Percentiles rank a stretch among this genome's conserved stretches.
Evolutionary conservation across 805 yeast genomes (phyloP).

Genomic region (Pichia heedii): DNA sequence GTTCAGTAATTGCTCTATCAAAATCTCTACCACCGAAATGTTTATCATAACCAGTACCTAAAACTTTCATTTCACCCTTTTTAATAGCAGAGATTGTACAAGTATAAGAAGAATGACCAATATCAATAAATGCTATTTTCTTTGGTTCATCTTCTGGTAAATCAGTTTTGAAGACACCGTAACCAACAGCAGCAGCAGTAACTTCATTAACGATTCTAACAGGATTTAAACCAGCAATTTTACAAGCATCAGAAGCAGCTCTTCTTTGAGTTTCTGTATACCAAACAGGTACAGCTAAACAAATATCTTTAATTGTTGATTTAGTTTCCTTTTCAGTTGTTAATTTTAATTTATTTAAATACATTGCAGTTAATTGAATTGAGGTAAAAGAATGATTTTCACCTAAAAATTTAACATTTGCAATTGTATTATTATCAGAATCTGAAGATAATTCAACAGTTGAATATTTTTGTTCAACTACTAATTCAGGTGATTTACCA

Average conservation of each 20-base stretch:
- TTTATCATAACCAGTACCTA: constrained; percentile 89
- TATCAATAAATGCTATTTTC: constrained; percentile 87
- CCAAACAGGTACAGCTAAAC: constrained; percentile 95
- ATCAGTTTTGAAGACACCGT: constrained; percentile 97
- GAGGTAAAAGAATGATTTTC: constrained; percentile 72
- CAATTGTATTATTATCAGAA: constrained; percentile 67
- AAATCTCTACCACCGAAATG: constrained; percentile 98
- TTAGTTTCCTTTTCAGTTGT: constrained; percentile 77
- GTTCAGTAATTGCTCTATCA: constrained; percentile 88
- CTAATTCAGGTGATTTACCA: constrained; percentile 66
- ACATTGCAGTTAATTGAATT: constrained; percentile 92
- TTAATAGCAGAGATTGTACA: constrained; percentile 84
- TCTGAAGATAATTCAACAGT: constrained; percentile 64
- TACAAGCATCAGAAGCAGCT: constrained; percentile 90
- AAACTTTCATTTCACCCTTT: constrained; percentile 90
- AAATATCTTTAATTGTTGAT: constrained; percentile 75
- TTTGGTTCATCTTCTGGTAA: constrained; percentile 90
- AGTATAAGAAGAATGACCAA: constrained; percentile 94
- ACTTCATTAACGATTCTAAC: constrained; percentile 96
- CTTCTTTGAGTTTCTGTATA: constrained; percentile 95
- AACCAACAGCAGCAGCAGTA: constrained; percentile 98
- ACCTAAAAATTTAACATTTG: constrained; percentile 78
- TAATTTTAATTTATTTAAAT: constrained; percentile 79
- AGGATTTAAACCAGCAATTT: constrained; percentile 94
- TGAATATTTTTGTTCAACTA: constrained; percentile 63